Evolutionary conservation across 495 filamentous ascomycete species (phyloP), one percentile per base, ranked within the genome.

Genomic region (Bathelium albidoporum): DNA sequence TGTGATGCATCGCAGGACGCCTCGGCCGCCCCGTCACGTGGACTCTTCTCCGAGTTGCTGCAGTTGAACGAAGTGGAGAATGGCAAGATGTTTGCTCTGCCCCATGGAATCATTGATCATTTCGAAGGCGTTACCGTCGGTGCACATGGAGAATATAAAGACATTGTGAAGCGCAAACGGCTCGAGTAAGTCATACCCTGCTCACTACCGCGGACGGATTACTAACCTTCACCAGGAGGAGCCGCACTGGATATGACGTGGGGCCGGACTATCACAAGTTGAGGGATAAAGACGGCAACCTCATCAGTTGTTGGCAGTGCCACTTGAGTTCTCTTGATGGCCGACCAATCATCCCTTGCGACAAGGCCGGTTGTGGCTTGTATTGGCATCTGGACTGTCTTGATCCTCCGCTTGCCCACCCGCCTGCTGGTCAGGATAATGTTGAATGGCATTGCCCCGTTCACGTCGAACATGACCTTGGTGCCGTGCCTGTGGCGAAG

Each of bases 301-400:
- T 80, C 0, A 83, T 91, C 59, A 75, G 91, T 41, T 97, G 92
- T 71, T 81, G 83, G 69, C 69, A 72, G 24, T 97, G 92, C 73
- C 78, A 85, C 53, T 80, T 79, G 65, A 80, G 83, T 24, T 79
- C 83, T 32, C 68, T 80, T 16, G 79, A 80, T 60, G 76, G 75
- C 69, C 75, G 82, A 18, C 20, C 32, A 32, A 71, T 77, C 60
- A 67, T 76, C 36, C 39, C 69, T 43, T 77, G 75, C 64, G 89
- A 89, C 68, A 24, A 28, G 9, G 22, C 49, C 4, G 87, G 85
- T 66, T 98, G 94, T 72, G 81, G 81, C 1, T 78, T 88, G 26
- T 81, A 81, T 36, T 98, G 91, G 85, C 94, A 98, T 75, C 76
- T 97, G 18, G 93, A 97, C 75, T 98, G 94, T 74, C 76, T 94